phyloP scores from a whole-genome alignment of 1,139 yeast species.

The Suhomyces panamericanus region DNA sequence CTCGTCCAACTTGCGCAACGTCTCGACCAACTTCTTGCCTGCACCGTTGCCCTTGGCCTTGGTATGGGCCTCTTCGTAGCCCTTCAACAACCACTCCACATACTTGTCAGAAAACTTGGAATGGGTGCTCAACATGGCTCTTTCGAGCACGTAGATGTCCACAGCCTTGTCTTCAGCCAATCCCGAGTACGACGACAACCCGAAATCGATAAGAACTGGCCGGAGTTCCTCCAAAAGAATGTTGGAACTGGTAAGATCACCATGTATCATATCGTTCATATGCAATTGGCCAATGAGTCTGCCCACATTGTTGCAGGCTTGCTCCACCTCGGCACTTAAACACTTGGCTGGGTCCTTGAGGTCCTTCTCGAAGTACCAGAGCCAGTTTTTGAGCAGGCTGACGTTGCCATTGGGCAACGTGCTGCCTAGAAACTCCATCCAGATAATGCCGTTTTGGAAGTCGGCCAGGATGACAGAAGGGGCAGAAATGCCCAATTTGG shows the following conservation, averaged over 20 bases:
- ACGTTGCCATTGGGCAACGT: slow-evolving; percentile 46
- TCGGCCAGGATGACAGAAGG: slow-evolving; percentile 77
- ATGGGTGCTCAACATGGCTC: slow-evolving; percentile 91
- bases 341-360: slow-evolving; percentile 21
- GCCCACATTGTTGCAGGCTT: slow-evolving; percentile 59
- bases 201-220: slow-evolving; percentile 86
- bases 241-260: slow-evolving; percentile 92
- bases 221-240: slow-evolving; percentile 52
- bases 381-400: slow-evolving; percentile 67
- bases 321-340: slow-evolving; percentile 38
- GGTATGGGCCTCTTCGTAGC: slow-evolving; percentile 55
- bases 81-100: slow-evolving; percentile 70
- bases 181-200: slow-evolving; percentile 75
- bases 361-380: slow-evolving; percentile 59
- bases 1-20: slow-evolving; percentile 66
- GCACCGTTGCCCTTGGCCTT: slow-evolving; percentile 32
- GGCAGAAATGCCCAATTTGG: slow-evolving; percentile 54
- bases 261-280: slow-evolving; percentile 79
- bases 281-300: slow-evolving; percentile 71
- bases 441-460: slow-evolving; percentile 73
- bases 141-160: slow-evolving; percentile 87
- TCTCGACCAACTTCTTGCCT: slow-evolving; percentile 51
- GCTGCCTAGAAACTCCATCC: slow-evolving; percentile 81
- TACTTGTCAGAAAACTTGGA: slow-evolving; percentile 68
- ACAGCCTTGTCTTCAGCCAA: slow-evolving; percentile 93